A percentile compares a stretch with the other conserved stretches of the same genome.
Evolutionary conservation across 345 rosid species (phyloP).

Genomic region (Brassica rapa): DNA sequence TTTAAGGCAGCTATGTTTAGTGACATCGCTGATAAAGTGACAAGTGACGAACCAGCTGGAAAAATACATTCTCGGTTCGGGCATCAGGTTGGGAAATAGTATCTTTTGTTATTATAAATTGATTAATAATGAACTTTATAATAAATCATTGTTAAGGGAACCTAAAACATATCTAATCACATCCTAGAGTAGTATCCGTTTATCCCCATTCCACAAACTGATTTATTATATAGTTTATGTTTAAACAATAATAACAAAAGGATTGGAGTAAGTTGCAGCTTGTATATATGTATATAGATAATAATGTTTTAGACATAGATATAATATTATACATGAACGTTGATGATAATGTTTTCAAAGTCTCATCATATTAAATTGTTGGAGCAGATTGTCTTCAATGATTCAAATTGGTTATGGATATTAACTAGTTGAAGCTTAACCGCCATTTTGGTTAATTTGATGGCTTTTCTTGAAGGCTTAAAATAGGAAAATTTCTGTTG

Average conservation of each 20-base stretch:
- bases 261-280: constrained; percentile 12
- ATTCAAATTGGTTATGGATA: constrained; percentile 12
- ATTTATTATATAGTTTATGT: background rate
- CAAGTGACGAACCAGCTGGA: background rate
- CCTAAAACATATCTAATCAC: background rate
- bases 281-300: background rate
- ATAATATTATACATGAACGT: constrained; percentile 2
- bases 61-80: background rate
- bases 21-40: background rate
- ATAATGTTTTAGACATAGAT: background rate
- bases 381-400: constrained; percentile 24
- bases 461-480: background rate
- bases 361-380: constrained; percentile 18
- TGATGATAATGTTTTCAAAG: constrained; percentile 24
- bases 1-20: background rate
- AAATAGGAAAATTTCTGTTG: constrained; percentile 19
- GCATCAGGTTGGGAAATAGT: background rate
- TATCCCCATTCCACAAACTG: background rate
- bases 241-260: background rate
- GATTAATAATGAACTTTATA: background rate
- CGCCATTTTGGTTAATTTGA: background rate
- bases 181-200: background rate
- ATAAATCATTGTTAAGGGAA: background rate
- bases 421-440: constrained; percentile 4
- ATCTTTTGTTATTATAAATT: background rate